Evolutionary conservation across 176 grass and related monocot genomes (phyloP).

Genomic region (Oryza coarctata): DNA sequence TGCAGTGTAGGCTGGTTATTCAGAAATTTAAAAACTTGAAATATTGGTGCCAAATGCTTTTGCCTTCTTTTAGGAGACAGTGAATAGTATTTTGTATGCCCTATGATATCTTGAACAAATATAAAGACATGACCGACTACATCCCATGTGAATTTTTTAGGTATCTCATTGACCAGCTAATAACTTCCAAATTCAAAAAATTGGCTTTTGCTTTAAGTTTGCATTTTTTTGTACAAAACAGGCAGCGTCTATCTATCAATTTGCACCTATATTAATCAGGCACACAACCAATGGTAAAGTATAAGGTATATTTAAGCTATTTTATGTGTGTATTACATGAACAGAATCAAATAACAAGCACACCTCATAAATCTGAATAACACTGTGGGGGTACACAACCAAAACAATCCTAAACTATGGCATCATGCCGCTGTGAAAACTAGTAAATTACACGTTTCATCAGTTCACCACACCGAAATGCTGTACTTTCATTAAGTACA

Average conservation of each 20-base stretch:
- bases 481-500: background rate
- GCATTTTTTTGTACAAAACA: background rate
- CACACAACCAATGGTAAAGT: background rate
- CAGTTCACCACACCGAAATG: too few relatives aligned
- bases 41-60: background rate
- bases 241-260: too few relatives aligned
- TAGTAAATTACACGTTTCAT: too few relatives aligned
- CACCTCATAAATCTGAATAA: background rate
- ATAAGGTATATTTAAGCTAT: background rate
- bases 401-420: too few relatives aligned
- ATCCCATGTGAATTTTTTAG: background rate
- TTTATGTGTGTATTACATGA: background rate
- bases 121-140: background rate
- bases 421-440: too few relatives aligned
- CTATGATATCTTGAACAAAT: background rate
- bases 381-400: too few relatives aligned
- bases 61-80: background rate
- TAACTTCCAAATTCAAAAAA: background rate
- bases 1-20: background rate
- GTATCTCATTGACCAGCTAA: background rate
- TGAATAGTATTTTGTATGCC: background rate
- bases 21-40: background rate
- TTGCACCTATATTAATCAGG: too few relatives aligned
- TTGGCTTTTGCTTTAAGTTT: background rate
- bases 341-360: background rate